Conservation (phyloP, 139 green algal genomes). For the Micromonas commoda region DNA sequence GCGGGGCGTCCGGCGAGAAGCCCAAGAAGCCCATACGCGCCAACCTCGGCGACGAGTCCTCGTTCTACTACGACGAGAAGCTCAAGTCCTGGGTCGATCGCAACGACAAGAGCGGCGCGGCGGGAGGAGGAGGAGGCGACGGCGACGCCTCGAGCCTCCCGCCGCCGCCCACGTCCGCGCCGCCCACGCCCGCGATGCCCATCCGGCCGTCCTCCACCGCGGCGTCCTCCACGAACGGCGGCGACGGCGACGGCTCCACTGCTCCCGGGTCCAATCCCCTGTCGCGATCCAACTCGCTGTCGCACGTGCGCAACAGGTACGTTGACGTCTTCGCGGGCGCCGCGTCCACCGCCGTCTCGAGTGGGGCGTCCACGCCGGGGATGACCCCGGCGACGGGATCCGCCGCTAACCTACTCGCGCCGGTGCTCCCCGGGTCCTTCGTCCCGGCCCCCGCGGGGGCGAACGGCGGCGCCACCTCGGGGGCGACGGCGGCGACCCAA, state of each 20-base stretch:
- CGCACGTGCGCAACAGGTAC: not conserved
- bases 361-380: too few species aligned
- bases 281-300: not conserved
- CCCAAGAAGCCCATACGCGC: constrained; percentile 25
- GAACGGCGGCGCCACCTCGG: too few species aligned
- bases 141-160: not conserved
- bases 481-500: not conserved
- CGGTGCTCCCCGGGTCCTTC: not conserved
- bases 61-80: constrained; percentile 65
- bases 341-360: too few species aligned
- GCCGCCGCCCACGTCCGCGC: not conserved
- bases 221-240: too few species aligned
- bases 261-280: too few species aligned
- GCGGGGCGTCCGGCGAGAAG: not conserved
- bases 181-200: too few species aligned
- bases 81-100: constrained; percentile 52
- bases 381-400: not conserved
- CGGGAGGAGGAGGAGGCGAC: too few species aligned
- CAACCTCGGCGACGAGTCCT: constrained; percentile 51
- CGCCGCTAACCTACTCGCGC: not conserved
- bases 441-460: too few species aligned
- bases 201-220: too few species aligned
- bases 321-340: not conserved
- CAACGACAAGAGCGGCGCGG: not conserved
- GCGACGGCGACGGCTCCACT: too few species aligned